These are phyloP conservation scores for Solioccasus polychromus DNA, from an alignment of 768 basidiomycete species.

Conservation along the genomic window DNA sequence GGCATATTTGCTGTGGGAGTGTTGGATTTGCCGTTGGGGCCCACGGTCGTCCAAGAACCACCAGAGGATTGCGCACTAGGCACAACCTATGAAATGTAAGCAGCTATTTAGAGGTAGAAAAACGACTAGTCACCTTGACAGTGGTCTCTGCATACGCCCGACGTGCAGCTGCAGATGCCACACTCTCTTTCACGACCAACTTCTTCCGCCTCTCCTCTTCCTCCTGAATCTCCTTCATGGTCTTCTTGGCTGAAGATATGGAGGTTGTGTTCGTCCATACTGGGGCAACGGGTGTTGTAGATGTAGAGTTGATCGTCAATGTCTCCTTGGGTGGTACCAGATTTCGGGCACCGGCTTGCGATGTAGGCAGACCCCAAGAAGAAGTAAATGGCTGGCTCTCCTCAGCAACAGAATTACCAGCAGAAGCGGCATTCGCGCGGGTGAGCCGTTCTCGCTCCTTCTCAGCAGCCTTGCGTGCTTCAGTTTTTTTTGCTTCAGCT, in stretches of 20 bases:
- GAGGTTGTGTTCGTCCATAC: conserved; percentile 76
- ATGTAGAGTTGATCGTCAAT: conserved; percentile 17
- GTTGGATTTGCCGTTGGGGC: conserved; percentile 63
- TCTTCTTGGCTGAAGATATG: conserved; percentile 67
- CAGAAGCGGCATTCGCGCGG: conserved; percentile 40
- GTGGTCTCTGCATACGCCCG: conserved; percentile 80
- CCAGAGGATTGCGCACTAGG: conserved; percentile 35
- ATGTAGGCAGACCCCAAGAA: conserved; percentile 85
- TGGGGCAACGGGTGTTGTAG: conserved; percentile 37
- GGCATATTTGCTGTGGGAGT: conserved; percentile 28
- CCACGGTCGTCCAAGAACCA: conserved; percentile 85
- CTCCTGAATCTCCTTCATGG: conserved; percentile 98
- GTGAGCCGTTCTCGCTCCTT: conserved; percentile 65
- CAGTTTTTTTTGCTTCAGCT: conserved; percentile 78
- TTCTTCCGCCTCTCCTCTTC: conserved; percentile 91
- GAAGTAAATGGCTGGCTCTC: conserved; percentile 61
- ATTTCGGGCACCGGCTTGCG: conserved; percentile 64
- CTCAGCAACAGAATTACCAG: conserved; percentile 41
- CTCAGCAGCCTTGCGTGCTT: conserved; percentile 71
- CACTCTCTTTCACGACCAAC: conserved; percentile 55
- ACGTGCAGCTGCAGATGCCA: conserved; percentile 53
- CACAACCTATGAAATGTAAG: conserved; percentile 31
- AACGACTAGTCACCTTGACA: conserved; percentile 51
- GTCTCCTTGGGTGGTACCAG: conserved; percentile 42
- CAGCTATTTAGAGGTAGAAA: neutral